A percentile compares a stretch with the other conserved stretches of the same genome.
phyloP scores from a whole-genome alignment of 768 basidiomycete genomes.

The Tylopilus vinaceipallidus region DNA sequence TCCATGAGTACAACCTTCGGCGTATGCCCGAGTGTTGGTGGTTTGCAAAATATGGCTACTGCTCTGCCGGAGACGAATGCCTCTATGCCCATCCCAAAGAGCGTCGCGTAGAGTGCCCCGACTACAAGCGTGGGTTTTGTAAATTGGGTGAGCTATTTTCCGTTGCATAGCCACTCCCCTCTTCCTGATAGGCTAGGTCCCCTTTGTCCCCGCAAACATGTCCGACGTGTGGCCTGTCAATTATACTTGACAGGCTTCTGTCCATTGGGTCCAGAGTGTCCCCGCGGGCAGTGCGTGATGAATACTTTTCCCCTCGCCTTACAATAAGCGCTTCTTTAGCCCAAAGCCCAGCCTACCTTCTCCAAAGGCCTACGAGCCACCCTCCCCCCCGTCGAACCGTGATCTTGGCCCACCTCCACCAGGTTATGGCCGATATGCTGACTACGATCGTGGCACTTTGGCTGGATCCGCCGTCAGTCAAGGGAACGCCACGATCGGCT shows the following conservation, averaged over 20 bases:
- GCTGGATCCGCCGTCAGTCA: conserved; percentile 29
- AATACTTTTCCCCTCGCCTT: conserved; percentile 4
- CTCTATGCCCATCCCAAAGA: conserved; percentile 95
- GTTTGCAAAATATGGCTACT: conserved; percentile 97
- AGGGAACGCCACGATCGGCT: conserved; percentile 28
- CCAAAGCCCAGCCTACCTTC: conserved; percentile 75
- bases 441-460: conserved; percentile 56
- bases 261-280: conserved; percentile 84
- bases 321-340: conserved; percentile 38
- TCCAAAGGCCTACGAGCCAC: conserved; percentile 73
- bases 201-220: conserved; percentile 86
- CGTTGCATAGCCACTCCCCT: conserved; percentile 1
- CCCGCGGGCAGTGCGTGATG: conserved; percentile 78
- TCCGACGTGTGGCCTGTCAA: conserved; percentile 88
- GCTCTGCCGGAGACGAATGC: conserved; percentile 95
- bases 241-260: conserved; percentile 92
- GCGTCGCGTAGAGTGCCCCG: conserved; percentile 88
- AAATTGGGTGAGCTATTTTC: conserved; percentile 64
- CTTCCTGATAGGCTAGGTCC: conserved; percentile 55
- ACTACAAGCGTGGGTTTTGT: conserved; percentile 95
- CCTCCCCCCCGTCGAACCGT: conserved; percentile 68
- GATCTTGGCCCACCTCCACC: conserved; percentile 91
- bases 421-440: conserved; percentile 82
- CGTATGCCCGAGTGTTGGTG: conserved; percentile 99
- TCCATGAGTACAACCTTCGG: conserved; percentile 97